Conservation (phyloP, 2,329 filamentous ascomycete species). For the Talaromyces sp. region DNA sequence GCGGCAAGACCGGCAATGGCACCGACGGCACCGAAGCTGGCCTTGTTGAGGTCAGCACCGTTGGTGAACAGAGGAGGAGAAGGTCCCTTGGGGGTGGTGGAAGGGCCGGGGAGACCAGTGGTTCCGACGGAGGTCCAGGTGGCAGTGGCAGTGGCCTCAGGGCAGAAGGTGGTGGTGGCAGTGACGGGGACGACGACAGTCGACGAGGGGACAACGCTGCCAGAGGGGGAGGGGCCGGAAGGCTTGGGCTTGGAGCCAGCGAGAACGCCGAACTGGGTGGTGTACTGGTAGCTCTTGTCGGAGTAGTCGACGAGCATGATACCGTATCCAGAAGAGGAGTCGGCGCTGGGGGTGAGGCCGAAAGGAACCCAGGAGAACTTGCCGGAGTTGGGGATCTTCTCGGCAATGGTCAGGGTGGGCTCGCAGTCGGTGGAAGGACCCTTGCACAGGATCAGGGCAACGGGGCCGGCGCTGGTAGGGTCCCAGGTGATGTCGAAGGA, state of each 20-base stretch:
- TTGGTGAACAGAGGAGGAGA: conserved; percentile 23
- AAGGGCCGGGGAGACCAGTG: conserved; percentile 9
- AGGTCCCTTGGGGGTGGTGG: conserved; percentile 11
- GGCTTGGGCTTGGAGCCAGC: conserved; percentile 17
- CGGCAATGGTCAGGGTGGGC: conserved; percentile 47
- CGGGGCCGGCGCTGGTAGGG: conserved; percentile 29
- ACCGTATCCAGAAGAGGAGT: conserved; percentile 52
- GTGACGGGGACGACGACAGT: conserved; percentile 4
- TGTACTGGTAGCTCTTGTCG: conserved; percentile 58
- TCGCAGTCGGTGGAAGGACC: conserved; percentile 53
- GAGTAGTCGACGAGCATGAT: conserved; percentile 57
- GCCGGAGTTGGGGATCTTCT: conserved; percentile 53
- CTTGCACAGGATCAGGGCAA: conserved; percentile 57
- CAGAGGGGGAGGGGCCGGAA: conserved; percentile 9
- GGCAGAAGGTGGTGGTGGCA: background rate
- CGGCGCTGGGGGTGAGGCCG: conserved; percentile 44
- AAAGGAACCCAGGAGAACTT: conserved; percentile 51
- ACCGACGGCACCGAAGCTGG: conserved; percentile 30
- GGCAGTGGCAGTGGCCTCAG: background rate
- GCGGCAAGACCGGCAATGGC: conserved; percentile 29
- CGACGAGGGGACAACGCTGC: conserved; percentile 4
- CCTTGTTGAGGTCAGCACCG: conserved; percentile 28
- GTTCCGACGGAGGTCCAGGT: conserved; percentile 14
- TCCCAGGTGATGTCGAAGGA: conserved; percentile 57
- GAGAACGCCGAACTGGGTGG: conserved; percentile 57